A percentile compares a stretch with the other conserved stretches of the same genome.
Evolutionary conservation across 139 green algal species (phyloP).

Genomic region (Closterium sp.): DNA sequence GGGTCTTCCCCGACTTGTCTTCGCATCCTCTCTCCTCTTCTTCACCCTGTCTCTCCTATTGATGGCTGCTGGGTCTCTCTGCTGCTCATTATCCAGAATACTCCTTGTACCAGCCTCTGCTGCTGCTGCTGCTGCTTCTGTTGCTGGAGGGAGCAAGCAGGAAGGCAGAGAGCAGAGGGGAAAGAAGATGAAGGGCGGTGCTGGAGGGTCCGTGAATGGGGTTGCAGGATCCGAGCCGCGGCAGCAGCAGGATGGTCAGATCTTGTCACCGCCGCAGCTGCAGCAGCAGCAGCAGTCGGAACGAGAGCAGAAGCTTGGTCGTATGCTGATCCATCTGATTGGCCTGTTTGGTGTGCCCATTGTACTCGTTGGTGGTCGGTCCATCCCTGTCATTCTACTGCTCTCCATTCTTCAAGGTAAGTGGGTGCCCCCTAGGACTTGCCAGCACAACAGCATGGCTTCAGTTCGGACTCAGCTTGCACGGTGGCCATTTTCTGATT

Average conservation of each 20-base stretch:
- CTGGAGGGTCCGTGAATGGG: not conserved
- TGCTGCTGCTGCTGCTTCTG: not conserved
- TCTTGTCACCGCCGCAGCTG: not conserved
- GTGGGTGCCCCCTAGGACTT: not conserved
- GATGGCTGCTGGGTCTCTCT: not conserved
- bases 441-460: not conserved
- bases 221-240: not conserved
- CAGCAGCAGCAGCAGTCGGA: not conserved
- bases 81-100: not conserved
- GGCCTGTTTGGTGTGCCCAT: not conserved
- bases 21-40: not conserved
- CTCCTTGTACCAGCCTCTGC: not conserved
- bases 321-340: not conserved
- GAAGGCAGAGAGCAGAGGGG: not conserved
- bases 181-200: not conserved
- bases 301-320: not conserved
- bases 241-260: not conserved
- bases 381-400: not conserved
- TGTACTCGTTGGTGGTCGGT: not conserved
- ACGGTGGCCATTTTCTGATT: not conserved
- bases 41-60: not conserved
- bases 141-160: not conserved
- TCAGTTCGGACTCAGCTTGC: not conserved
- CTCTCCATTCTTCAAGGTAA: not conserved
- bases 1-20: not conserved